phyloP scores from a whole-genome alignment of 768 basidiomycete genomes.

The Suillus bovinus region DNA sequence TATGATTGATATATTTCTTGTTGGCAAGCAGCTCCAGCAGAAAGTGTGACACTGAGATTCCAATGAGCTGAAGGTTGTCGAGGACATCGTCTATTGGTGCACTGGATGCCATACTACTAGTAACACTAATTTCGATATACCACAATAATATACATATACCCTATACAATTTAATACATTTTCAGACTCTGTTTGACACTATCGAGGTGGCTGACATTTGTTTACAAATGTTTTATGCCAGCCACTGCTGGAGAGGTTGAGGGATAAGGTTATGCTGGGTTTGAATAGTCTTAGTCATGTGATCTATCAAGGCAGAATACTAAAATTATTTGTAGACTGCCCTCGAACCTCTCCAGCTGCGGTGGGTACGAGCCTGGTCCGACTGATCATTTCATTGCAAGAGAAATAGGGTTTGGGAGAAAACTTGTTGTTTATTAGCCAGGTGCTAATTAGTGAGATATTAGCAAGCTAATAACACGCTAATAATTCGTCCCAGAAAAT shows the following conservation, averaged over 20 bases:
- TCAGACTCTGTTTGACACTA: not conserved
- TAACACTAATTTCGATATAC: not conserved
- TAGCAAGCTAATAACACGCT: too few relatives aligned
- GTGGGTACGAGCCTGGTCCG: too few relatives aligned
- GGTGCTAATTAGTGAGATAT: too few relatives aligned
- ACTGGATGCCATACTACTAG: constrained; percentile 1
- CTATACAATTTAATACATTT: not conserved
- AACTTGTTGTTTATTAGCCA: too few relatives aligned
- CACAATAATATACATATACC: not conserved
- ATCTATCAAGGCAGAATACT: too few relatives aligned
- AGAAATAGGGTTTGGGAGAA: too few relatives aligned
- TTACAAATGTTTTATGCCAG: constrained; percentile 10
- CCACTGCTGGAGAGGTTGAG: too few relatives aligned
- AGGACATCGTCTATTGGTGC: not conserved
- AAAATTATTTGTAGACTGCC: too few relatives aligned
- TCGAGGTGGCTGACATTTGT: constrained; percentile 5
- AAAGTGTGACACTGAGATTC: not conserved
- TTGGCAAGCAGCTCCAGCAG: not conserved
- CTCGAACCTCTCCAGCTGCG: too few relatives aligned
- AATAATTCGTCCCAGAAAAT: not conserved
- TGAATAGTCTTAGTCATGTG: too few relatives aligned
- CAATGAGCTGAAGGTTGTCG: not conserved
- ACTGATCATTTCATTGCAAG: too few relatives aligned
- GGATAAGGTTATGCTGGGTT: not conserved
- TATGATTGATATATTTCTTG: constrained; percentile 1